Base-by-base conservation (phyloP, 139 green algal species). In the Chlamydomonas sp. region DNA sequence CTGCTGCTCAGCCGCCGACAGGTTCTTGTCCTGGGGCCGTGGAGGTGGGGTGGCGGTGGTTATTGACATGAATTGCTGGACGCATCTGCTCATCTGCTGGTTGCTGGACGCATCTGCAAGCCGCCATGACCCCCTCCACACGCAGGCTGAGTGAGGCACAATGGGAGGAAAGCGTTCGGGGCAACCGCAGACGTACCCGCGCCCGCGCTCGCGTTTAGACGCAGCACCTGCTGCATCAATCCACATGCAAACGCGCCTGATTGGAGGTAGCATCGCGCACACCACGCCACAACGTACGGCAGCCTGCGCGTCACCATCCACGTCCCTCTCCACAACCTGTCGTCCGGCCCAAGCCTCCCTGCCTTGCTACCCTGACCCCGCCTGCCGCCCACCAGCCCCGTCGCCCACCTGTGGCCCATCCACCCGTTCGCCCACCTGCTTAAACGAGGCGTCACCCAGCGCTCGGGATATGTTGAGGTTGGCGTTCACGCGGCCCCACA, bases 401-500 rank as follows among this genome's bases (percentile, higher is more conserved):
- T 20, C 31, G 17, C 18, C 8, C 76, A 61, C n/a, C n/a, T 80
- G 31, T 18, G 17, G 31, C 31, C 31, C 31, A 49, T 49, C 31
- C 31, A 49, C 31, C 31, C 20, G 63, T 68, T 79, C 6, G 10
- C 88, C 12, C 63, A 91, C 88, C 88, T 89, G 84, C 71, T 92
- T 92, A 59, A 90, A 92, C 57, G 86, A 89, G 5, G 81, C 80
- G 60, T 89, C 86, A 6, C 90, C 83, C 59, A 92, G 86, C 5
- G 88, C 88, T 10, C 88, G 77, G 71, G 78, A 87, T 63, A 91
- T 86, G 71, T 91, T 91, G 12, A 91, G 88, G 83, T 87, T 89
- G 62, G 83, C 83, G n/a, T 91, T 91, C 59, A 91, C 84, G 59
- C 88, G 83, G 18, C 88, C 88, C 69, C 78, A 82, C 69, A 88